Base-by-base conservation (phyloP, 2,329 filamentous ascomycete species). In the Trichophyton mentagrophytes region DNA sequence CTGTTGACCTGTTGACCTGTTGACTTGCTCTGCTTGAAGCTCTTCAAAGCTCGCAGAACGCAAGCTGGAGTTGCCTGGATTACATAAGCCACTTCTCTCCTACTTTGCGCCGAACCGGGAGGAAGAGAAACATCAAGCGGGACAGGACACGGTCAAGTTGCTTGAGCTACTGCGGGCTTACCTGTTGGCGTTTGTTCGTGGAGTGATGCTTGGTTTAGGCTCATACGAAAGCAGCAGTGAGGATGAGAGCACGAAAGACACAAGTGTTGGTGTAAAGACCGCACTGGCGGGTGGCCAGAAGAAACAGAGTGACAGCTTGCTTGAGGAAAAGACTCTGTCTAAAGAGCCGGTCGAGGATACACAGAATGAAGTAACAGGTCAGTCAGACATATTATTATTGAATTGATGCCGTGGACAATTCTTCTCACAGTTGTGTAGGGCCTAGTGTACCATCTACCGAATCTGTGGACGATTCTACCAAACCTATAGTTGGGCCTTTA, bases 171-270 rank as follows among this genome's bases (percentile, higher is more conserved):
- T 36, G 17, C 27, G 27, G 27, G 6, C 13, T 20, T 55, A 55
- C 27, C n/a, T 36, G 51, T 20, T 36, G 51, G 25, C 51, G 17
- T 20, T 36, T 38, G 9, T 47, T 4, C 20, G 22, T 25, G 15
- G 55, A 59, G 42, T 46, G 17, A 75, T 77, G 74, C 68, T 76
- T 47, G 73, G 71, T 36, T 71, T 78, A 15, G 73, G 67, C 25
- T 71, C 68, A 40, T 78, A 78, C 65, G 73, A 72, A 53, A 78
- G 74, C 64, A 78, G 75, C 64, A 76, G 74, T 62, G 76, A 77
- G 51, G 76, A 77, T 60, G 75, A 78, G 60, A 66, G 66, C 51
- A 53, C 22, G 13, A 49, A 55, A 46, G 22, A 33, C 36, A 38
- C 57, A 44, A 36, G 57, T 33, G 44, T 20, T 20, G n/a, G 6